Conservation (phyloP, 2,329 filamentous ascomycete genomes). For the Cladophialophora carrionii region DNA sequence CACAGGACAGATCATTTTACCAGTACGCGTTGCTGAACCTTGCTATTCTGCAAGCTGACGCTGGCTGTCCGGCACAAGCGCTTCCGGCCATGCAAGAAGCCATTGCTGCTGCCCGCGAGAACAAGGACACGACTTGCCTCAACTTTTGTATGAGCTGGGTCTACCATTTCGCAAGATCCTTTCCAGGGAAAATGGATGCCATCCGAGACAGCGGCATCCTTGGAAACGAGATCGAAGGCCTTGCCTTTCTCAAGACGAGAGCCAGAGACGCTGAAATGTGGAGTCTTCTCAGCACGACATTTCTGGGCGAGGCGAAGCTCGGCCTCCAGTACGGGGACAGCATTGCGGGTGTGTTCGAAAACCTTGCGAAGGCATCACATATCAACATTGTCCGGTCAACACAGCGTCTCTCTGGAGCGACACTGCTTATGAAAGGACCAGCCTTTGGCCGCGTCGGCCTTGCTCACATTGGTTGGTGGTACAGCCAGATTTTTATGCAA, state of each 20-base stretch:
- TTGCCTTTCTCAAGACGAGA: slow-evolving; percentile 81
- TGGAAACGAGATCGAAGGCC: slow-evolving; percentile 76
- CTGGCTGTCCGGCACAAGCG: slow-evolving; percentile 86
- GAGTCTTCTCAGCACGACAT: slow-evolving; percentile 77
- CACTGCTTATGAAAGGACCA: slow-evolving; percentile 71
- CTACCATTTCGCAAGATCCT: slow-evolving; percentile 87
- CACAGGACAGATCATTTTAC: slow-evolving; percentile 79
- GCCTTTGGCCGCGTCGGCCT: slow-evolving; percentile 75
- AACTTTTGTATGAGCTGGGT: slow-evolving; percentile 97
- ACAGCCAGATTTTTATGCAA: slow-evolving; percentile 71
- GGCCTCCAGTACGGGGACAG: slow-evolving; percentile 68
- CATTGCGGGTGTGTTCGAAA: slow-evolving; percentile 68
- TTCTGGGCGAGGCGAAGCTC: slow-evolving; percentile 84
- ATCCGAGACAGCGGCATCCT: slow-evolving; percentile 73
- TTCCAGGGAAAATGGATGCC: slow-evolving; percentile 72
- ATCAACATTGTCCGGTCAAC: slow-evolving; percentile 78
- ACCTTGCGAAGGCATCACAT: slow-evolving; percentile 79
- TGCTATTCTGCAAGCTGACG: slow-evolving; percentile 90
- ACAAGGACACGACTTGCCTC: slow-evolving; percentile 86
- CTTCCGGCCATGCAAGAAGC: slow-evolving; percentile 94
- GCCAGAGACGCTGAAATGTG: slow-evolving; percentile 86
- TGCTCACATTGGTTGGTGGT: slow-evolving; percentile 60
- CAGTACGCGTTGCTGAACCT: slow-evolving; percentile 94
- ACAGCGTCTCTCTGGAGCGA: slow-evolving; percentile 70
- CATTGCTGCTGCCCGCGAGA: slow-evolving; percentile 90